Evolutionary conservation across 2,329 filamentous ascomycete genomes (phyloP).

Genomic region (Arthrobotrys iridis): DNA sequence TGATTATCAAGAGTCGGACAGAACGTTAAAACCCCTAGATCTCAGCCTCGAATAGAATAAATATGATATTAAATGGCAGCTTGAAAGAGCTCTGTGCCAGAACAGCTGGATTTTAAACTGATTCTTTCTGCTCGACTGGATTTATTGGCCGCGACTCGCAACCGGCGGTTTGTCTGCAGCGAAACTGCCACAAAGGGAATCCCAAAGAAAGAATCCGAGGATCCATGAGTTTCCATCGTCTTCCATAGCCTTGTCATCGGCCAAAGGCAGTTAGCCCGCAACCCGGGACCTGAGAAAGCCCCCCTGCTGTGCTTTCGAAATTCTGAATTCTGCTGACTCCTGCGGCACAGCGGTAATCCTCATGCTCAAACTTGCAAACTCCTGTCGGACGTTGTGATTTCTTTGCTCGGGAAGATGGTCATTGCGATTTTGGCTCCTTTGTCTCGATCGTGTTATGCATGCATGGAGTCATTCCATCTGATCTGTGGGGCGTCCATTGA

Average conservation of each 20-base stretch:
- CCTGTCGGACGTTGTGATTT: neutral
- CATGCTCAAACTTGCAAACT: no score
- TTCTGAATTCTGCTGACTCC: neutral
- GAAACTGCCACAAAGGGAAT: constrained; percentile 37
- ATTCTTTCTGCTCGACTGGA: neutral
- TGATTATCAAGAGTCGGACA: no score
- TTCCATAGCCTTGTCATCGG: constrained; percentile 53
- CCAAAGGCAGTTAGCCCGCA: constrained; percentile 21
- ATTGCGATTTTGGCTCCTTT: constrained; percentile 9
- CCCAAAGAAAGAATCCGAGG: constrained; percentile 23
- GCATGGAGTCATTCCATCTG: constrained; percentile 50
- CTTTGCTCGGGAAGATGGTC: neutral
- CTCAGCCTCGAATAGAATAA: no score
- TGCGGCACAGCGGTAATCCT: neutral
- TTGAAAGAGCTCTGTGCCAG: no score
- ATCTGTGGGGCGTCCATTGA: constrained; percentile 5
- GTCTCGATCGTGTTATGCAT: constrained; percentile 13
- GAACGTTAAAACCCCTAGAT: no score
- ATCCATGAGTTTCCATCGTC: constrained; percentile 55
- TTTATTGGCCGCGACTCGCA: constrained; percentile 1
- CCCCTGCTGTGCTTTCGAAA: neutral
- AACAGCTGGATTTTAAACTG: no score
- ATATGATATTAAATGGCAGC: no score
- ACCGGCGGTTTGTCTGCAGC: constrained; percentile 4
- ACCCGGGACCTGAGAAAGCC: neutral